Evolutionary conservation across 2,329 filamentous ascomycete species (phyloP).

Genomic region (Elsinoe necatrix): DNA sequence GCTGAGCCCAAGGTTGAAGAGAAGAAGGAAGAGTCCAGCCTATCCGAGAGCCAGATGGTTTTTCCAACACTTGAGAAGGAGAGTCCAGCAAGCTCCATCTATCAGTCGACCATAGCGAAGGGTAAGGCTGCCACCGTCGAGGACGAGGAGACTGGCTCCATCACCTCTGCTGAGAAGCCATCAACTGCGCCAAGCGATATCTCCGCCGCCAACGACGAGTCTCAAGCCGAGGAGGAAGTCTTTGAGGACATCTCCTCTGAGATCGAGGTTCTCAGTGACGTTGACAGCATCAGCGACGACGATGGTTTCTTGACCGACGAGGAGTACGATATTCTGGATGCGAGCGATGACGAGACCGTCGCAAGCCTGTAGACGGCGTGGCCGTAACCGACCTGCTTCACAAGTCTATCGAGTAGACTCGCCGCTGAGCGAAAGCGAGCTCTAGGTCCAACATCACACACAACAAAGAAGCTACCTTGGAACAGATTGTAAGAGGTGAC

Average conservation of each 20-base stretch:
- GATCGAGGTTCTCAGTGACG: constrained; percentile 37
- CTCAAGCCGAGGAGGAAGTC: constrained; percentile 25
- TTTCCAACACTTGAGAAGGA: constrained; percentile 96
- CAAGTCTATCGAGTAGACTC: not conserved
- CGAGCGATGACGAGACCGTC: constrained; percentile 71
- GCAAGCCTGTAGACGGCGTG: constrained; percentile 18
- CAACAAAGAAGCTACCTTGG: not conserved
- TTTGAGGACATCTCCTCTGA: constrained; percentile 48
- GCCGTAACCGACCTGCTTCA: not conserved
- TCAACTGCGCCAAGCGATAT: constrained; percentile 1
- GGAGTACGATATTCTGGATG: constrained; percentile 95
- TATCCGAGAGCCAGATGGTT: constrained; percentile 66
- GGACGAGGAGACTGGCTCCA: constrained; percentile 51
- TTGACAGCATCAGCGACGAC: constrained; percentile 55
- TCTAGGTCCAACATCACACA: not conserved
- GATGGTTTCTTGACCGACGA: constrained; percentile 90
- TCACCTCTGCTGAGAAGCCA: constrained; percentile 27
- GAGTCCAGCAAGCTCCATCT: constrained; percentile 72
- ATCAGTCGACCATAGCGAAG: constrained; percentile 47
- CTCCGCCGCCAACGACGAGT: constrained; percentile 14
- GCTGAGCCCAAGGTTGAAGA: constrained; percentile 25
- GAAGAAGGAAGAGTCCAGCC: constrained; percentile 14
- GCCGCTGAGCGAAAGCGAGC: not conserved
- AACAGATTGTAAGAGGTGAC: constrained; percentile 2
- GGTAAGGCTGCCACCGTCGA: constrained; percentile 49